Percentiles rank a stretch among this genome's conserved stretches.
phyloP scores from a whole-genome alignment of 192 early-diverging fungal species.

The Umbelopsis isabellina region DNA sequence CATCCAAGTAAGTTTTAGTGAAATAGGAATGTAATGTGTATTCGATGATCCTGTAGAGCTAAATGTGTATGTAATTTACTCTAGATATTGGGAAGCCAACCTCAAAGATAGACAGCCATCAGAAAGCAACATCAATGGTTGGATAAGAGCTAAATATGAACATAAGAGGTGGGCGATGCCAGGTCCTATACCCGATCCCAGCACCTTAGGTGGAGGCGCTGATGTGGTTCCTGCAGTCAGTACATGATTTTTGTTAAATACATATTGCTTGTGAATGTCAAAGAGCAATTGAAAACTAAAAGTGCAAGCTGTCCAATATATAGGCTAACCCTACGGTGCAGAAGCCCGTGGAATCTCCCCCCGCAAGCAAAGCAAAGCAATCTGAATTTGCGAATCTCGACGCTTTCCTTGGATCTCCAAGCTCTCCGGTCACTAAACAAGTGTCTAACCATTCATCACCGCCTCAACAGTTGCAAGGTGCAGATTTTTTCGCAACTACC shows the following conservation, averaged over 20 bases:
- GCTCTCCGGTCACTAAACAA: constrained; percentile 4
- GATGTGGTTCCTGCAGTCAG: constrained; percentile 2
- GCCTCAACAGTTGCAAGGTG: constrained; percentile 39
- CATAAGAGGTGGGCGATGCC: constrained; percentile 74
- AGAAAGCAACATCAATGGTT: constrained; percentile 66
- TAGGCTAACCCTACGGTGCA: not conserved
- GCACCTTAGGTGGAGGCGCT: constrained; percentile 47
- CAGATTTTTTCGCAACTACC: constrained; percentile 42
- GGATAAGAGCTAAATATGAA: constrained; percentile 83
- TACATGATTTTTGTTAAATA: not conserved
- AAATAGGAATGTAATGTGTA: not conserved
- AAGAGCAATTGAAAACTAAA: too few relatives aligned
- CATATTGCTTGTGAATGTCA: too few relatives aligned
- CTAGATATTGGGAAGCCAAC: constrained; percentile 59
- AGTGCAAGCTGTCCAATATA: not conserved
- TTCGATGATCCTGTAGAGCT: not conserved
- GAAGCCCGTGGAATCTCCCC: not conserved
- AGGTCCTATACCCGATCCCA: constrained; percentile 75
- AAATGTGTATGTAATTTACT: not conserved
- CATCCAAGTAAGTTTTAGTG: constrained; percentile 53
- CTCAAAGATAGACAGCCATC: constrained; percentile 46
- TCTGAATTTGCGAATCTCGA: constrained; percentile 34
- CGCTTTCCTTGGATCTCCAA: constrained; percentile 30
- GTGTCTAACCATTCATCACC: constrained; percentile 8
- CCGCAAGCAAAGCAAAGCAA: constrained; percentile 7